Conservation (phyloP, 1,284 basidiomycete species). For the Earliella scabrosa region DNA sequence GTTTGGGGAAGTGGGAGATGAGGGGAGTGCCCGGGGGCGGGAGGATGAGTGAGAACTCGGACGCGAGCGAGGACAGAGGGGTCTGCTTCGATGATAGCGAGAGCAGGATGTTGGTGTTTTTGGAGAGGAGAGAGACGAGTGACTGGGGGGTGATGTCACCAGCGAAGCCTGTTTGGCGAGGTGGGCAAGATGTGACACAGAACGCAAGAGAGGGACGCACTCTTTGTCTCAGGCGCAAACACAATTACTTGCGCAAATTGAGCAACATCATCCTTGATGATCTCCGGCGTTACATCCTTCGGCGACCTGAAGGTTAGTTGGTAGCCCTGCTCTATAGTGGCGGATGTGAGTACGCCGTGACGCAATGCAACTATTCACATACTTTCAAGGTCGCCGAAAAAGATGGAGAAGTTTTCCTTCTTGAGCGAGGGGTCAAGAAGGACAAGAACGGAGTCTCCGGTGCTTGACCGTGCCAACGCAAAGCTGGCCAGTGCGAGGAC, state of each 20-base stretch:
- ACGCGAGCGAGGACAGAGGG: constrained; percentile 68
- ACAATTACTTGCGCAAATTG: constrained; percentile 85
- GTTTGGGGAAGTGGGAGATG: constrained; percentile 77
- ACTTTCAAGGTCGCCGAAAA: constrained; percentile 84
- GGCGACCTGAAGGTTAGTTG: constrained; percentile 84
- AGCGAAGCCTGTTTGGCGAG: constrained; percentile 58
- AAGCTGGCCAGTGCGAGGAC: constrained; percentile 38
- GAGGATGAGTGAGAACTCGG: constrained; percentile 79
- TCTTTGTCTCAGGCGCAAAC: constrained; percentile 82
- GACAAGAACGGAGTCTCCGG: constrained; percentile 84
- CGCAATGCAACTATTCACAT: background rate
- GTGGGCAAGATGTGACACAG: background rate
- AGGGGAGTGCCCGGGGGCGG: constrained; percentile 76
- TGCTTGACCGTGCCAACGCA: constrained; percentile 72
- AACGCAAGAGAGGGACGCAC: constrained; percentile 46
- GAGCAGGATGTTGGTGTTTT: constrained; percentile 85
- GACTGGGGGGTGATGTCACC: constrained; percentile 84
- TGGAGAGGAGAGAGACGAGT: constrained; percentile 74
- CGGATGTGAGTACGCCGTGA: background rate
- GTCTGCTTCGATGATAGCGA: constrained; percentile 79
- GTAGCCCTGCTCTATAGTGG: constrained; percentile 74
- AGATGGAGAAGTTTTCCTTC: constrained; percentile 74
- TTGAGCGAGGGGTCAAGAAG: constrained; percentile 75
- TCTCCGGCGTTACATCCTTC: constrained; percentile 65
- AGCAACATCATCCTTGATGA: constrained; percentile 75